These are phyloP conservation scores for Verticillium longisporum DNA, from an alignment of 2,329 filamentous ascomycete species.

Conservation along the genomic window DNA sequence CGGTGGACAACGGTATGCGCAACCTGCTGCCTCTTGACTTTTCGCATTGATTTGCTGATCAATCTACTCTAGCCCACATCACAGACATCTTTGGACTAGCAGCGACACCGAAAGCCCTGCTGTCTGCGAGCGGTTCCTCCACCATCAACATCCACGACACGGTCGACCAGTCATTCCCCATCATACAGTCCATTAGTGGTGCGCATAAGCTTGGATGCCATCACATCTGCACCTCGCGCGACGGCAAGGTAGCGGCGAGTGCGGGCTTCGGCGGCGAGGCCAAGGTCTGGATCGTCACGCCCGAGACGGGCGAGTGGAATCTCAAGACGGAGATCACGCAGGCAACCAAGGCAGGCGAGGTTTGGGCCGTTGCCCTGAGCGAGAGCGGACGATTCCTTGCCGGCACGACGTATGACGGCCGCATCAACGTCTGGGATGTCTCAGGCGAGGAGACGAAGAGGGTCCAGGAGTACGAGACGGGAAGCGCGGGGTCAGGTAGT, in stretches of 20 bases:
- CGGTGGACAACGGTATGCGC: slow-evolving; percentile 71
- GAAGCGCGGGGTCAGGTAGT: slow-evolving; percentile 62
- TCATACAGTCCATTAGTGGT: slow-evolving; percentile 70
- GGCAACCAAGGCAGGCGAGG: slow-evolving; percentile 57
- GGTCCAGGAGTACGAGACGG: slow-evolving; percentile 79
- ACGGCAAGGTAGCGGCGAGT: slow-evolving; percentile 69
- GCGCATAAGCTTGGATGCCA: slow-evolving; percentile 89
- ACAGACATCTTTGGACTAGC: slow-evolving; percentile 82
- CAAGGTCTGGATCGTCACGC: slow-evolving; percentile 67
- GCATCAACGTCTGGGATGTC: slow-evolving; percentile 83
- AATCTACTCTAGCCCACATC: slow-evolving; percentile 56
- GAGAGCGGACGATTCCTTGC: slow-evolving; percentile 78
- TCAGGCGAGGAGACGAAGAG: slow-evolving; percentile 49
- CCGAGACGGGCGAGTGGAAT: slow-evolving; percentile 49
- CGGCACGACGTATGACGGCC: slow-evolving; percentile 80
- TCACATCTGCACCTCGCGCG: slow-evolving; percentile 66
- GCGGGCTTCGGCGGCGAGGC: slow-evolving; percentile 86
- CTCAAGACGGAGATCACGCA: slow-evolving; percentile 37
- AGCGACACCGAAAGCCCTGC: slow-evolving; percentile 62
- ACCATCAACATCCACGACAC: slow-evolving; percentile 76
- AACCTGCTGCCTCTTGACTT: neutral
- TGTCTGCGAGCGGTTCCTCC: slow-evolving; percentile 82
- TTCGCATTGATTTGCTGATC: neutral
- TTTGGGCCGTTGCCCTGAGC: slow-evolving; percentile 85
- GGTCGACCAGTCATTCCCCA: slow-evolving; percentile 61